Evolutionary conservation across 148 eudicot genomes (phyloP).

Genomic region (Amaranthus hypochondriacus): DNA sequence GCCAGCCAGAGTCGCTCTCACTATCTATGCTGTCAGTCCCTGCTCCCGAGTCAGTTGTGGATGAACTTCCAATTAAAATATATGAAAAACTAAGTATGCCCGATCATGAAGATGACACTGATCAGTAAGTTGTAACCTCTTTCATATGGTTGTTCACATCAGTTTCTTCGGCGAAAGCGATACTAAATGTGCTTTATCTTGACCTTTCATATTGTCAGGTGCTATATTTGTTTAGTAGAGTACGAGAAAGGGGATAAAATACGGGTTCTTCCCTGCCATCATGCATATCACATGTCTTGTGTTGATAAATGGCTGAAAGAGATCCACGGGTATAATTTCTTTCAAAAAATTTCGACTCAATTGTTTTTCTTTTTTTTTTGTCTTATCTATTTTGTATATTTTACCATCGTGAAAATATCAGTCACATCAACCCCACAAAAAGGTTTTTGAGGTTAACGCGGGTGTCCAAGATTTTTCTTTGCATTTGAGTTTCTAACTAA

Average conservation of each 20-base stretch:
- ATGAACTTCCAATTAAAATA: constrained; percentile 56
- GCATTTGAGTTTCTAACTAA: neutral
- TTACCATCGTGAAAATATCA: neutral
- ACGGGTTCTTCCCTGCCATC: constrained; percentile 76
- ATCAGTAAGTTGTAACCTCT: constrained; percentile 45
- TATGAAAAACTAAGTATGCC: constrained; percentile 35
- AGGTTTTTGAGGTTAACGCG: too few relatives aligned
- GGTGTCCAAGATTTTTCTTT: neutral
- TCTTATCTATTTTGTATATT: neutral
- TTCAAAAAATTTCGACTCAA: neutral
- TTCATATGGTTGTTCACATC: neutral
- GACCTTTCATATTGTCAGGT: constrained; percentile 33
- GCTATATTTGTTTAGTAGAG: constrained; percentile 76
- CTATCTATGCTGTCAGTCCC: constrained; percentile 65
- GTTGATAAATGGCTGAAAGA: constrained; percentile 94
- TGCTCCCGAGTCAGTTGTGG: constrained; percentile 72
- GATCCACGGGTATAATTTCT: constrained; percentile 58
- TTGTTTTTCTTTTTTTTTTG: neutral
- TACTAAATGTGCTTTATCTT: neutral
- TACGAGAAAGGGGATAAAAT: constrained; percentile 66
- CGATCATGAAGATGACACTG: constrained; percentile 45
- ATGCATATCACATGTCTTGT: constrained; percentile 67
- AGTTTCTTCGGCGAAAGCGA: neutral
- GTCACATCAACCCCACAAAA: too few relatives aligned
- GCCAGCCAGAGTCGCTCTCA: constrained; percentile 65